Base-by-base conservation (phyloP, 495 filamentous ascomycete species). In the Trichoderma asperelloides region DNA sequence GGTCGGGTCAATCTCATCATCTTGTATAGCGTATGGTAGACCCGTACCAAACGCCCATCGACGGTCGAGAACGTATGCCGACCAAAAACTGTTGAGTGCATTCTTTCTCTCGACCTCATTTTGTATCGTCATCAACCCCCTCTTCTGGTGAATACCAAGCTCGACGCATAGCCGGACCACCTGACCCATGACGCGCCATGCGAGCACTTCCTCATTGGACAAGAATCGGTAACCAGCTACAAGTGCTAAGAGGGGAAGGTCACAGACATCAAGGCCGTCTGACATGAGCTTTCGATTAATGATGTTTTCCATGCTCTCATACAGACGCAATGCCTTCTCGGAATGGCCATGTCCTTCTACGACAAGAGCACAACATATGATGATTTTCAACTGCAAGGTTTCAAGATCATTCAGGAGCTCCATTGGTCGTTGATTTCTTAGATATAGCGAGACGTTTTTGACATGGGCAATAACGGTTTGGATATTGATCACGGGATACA, bases 221-320 rank as follows among this genome's bases (percentile, higher is more conserved):
- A 94, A 87, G 68, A 91, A 96, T 71, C 92, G 84, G 76, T 96
- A 96, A 62, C 91, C 93, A 23, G 89, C 90, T 67, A 89, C 83
- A 68, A 96, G 80, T 2, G 85, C 86, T 60, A 94, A 78, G 21
- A 96, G 82, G n/a, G 89, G 85, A 21, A 97, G 84, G 33, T 81
- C 86, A 64, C 85, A 87, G 37, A 92, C 78, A 63, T 89, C 86
- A 27, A 87, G 83, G 18, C 84, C 80, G 15, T 87, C 87, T 70
- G 86, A 77, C 75, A 84, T 88, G 21, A 96, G 74, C 72, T 84
- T 88, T 62, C 83, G 84, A 69, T 95, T 86, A 47, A 88, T 82
- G n/a, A 84, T 82, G 23, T 84, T 83, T 74, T 87, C 87, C 30
- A 91, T 86, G 74, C 82, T 88, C 28, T 88, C 80, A 75, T 88